Base-by-base conservation (phyloP, 176 grass and related monocot species). In the Eremochloa ophiuroides region DNA sequence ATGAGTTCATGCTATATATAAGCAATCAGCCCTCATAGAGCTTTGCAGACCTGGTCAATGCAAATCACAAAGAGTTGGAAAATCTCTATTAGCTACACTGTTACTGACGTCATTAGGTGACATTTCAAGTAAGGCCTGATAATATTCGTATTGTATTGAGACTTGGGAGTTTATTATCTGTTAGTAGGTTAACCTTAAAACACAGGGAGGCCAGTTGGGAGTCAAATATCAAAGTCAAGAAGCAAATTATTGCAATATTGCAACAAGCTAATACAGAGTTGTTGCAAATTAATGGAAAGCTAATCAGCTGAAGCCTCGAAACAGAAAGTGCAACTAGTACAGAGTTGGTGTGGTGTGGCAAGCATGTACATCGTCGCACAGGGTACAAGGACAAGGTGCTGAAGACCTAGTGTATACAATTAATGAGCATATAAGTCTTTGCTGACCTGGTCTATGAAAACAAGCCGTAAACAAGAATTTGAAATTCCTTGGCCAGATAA, bases 1-100 rank as follows among this genome's bases (percentile, higher is more conserved):
- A 69, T 26, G 18, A 69, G 38, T 69, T 69, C 66, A 69, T 69
- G 37, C 66, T 69, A 69, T 68, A 68, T 68, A 68, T 68, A 68
- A 3, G 31, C 16, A 18, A 66, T 34, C 4, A 65, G 34, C 18
- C 34, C 64, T 67, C 33, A 8, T 39, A 40, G 18, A 68, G 20
- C 65, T 35, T 23, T 1, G 65, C 37, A 20, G 65, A 39, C 35
- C 65, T 40, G 34, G 65, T 23, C 65, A 2, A 23, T 68, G 65
- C 4, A 68, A 68, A 68, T 11, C 10, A 23, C 1, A 37, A 66
- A 22, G 34, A 68, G 35, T 40, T 68, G 35, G 20, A 40, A 68
- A 68, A 22, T 40, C 2, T 20, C 22, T 69, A 11, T n/a, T 68
- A 68, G n/a, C 37, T 69, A 25, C 39, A 26, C 12, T 41, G 38